phyloP scores from a whole-genome alignment of 345 rosid species.

The Draba incana region DNA sequence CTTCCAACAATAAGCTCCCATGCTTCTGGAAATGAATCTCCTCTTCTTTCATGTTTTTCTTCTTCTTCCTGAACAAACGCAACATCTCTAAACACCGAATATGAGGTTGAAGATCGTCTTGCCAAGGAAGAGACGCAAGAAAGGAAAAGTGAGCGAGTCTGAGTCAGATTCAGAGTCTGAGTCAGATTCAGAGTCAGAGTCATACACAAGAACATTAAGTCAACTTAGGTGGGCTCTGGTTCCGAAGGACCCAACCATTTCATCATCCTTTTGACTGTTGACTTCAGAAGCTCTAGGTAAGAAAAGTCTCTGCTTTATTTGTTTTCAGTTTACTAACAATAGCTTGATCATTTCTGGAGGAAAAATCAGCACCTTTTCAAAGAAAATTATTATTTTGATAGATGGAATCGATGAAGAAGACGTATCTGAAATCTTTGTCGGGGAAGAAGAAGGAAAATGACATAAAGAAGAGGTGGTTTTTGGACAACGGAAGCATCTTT shows the following conservation, averaged over 20 bases:
- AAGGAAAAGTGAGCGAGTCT: not conserved
- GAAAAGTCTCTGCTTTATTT: too few species aligned
- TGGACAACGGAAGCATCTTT: conserved; percentile 25
- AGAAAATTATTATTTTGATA: not conserved
- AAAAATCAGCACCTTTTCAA: too few species aligned
- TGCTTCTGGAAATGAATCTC: conserved; percentile 16
- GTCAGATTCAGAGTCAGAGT: not conserved
- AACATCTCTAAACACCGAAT: conserved; percentile 19
- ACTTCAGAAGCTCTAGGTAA: too few species aligned
- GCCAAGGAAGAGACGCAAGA: not conserved
- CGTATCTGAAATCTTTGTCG: not conserved
- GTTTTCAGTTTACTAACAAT: too few species aligned
- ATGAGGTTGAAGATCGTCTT: conserved; percentile 14
- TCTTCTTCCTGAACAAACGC: conserved; percentile 10
- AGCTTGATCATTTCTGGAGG: too few species aligned
- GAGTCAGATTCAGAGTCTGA: not conserved
- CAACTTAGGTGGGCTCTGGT: conserved; percentile 17
- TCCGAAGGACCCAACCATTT: not conserved
- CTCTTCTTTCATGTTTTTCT: conserved; percentile 24
- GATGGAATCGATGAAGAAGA: not conserved
- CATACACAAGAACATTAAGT: conserved; percentile 21
- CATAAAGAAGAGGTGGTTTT: not conserved
- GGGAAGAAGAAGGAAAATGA: not conserved
- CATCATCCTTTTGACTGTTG: too few species aligned
- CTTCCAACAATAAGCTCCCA: conserved; percentile 32